Conservation (phyloP, 352 stramenopile genomes). For the Pythium chondricola region DNA sequence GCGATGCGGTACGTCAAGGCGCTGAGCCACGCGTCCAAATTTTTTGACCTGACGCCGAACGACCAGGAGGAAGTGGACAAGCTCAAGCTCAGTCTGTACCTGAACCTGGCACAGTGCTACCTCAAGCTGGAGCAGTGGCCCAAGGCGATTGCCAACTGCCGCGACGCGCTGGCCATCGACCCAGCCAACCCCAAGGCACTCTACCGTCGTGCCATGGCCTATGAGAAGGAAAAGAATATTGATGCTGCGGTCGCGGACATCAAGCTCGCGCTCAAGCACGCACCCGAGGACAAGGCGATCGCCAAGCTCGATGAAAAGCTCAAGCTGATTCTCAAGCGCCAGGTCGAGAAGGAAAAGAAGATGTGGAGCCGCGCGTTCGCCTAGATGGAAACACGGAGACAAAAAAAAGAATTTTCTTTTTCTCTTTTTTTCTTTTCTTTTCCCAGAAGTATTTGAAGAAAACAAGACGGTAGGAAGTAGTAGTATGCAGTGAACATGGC, state of each 20-base stretch:
- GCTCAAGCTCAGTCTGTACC: constrained; percentile 87
- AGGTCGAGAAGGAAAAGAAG: constrained; percentile 88
- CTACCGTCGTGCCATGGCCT: constrained; percentile 78
- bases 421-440: neutral
- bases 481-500: no score
- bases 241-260: constrained; percentile 61
- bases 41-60: constrained; percentile 84
- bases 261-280: constrained; percentile 41
- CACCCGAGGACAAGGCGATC: constrained; percentile 76
- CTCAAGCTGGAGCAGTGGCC: constrained; percentile 90
- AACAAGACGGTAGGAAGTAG: no score
- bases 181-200: constrained; percentile 78
- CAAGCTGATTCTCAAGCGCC: constrained; percentile 56
- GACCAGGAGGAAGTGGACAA: constrained; percentile 85
- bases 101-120: constrained; percentile 92
- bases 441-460: no score
- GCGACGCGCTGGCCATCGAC: constrained; percentile 78
- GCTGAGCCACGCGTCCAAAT: constrained; percentile 87
- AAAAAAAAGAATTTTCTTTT: constrained; percentile 2
- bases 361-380: constrained; percentile 87
- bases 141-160: constrained; percentile 81
- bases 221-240: constrained; percentile 86
- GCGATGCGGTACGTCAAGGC: constrained; percentile 89
- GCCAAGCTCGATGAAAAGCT: constrained; percentile 66
- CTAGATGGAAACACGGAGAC: constrained; percentile 16